phyloP scores from a whole-genome alignment of 2,329 filamentous ascomycete species.

The Sclerotinia trifoliorum region DNA sequence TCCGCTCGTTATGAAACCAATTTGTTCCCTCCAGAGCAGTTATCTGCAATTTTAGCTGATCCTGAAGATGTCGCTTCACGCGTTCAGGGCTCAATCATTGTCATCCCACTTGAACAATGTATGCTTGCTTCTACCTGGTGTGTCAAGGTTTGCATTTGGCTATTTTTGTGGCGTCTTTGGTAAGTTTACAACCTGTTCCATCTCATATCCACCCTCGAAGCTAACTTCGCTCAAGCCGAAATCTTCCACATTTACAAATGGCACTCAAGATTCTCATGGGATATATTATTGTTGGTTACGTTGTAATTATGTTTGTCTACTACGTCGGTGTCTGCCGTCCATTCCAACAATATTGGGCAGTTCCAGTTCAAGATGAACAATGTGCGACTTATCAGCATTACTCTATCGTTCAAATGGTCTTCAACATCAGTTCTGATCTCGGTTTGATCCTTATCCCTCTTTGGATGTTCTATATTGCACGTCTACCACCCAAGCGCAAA shows the following conservation, averaged over 20 bases:
- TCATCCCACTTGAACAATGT: conserved; percentile 49
- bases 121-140: conserved; percentile 50
- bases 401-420: conserved; percentile 54
- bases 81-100: conserved; percentile 48
- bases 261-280: conserved; percentile 48
- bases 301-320: conserved; percentile 38
- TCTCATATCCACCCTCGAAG: background rate
- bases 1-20: conserved; percentile 43
- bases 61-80: conserved; percentile 44
- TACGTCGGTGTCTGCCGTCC: conserved; percentile 51
- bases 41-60: conserved; percentile 38
- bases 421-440: conserved; percentile 59
- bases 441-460: conserved; percentile 56
- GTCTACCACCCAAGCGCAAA: conserved; percentile 45
- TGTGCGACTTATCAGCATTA: conserved; percentile 57
- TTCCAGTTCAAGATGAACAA: conserved; percentile 46
- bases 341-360: conserved; percentile 56
- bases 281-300: conserved; percentile 49
- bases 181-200: conserved; percentile 18
- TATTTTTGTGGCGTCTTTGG: conserved; percentile 42
- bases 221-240: conserved; percentile 22
- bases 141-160: conserved; percentile 53
- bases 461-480: conserved; percentile 42
- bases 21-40: conserved; percentile 42
- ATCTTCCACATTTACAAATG: conserved; percentile 29